Evolutionary conservation across 2,329 filamentous ascomycete genomes (phyloP).

Genomic region (Colletotrichum tropicale): DNA sequence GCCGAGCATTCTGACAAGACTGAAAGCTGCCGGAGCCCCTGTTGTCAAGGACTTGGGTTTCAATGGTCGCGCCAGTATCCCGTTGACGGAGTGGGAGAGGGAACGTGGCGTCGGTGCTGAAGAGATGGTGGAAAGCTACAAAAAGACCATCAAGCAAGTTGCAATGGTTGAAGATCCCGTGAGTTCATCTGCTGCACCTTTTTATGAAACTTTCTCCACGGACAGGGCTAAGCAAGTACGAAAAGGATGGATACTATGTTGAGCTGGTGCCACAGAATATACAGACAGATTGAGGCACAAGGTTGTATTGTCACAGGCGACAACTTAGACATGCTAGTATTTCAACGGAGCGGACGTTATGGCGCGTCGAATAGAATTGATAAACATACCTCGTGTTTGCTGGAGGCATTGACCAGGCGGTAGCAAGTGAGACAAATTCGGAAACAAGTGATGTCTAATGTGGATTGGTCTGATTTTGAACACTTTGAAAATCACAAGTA

Average conservation of each 20-base stretch:
- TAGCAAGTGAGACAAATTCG: neutral
- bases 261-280: neutral
- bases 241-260: neutral
- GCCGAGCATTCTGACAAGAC: neutral
- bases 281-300: neutral
- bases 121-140: neutral
- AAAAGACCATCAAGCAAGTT: neutral
- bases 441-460: neutral
- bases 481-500: neutral
- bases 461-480: neutral
- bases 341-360: neutral
- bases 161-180: neutral
- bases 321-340: neutral
- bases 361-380: neutral
- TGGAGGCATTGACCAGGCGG: neutral
- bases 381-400: neutral
- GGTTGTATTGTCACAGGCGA: neutral
- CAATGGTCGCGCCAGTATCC: neutral
- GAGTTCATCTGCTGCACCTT: neutral
- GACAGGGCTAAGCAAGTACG: accelerated
- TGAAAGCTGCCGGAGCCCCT: neutral
- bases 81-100: neutral
- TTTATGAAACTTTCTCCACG: accelerated
- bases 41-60: neutral
- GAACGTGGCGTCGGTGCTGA: neutral